Evolutionary conservation across 1,284 basidiomycete species (phyloP).

Genomic region (Boletellus deceptivus): DNA sequence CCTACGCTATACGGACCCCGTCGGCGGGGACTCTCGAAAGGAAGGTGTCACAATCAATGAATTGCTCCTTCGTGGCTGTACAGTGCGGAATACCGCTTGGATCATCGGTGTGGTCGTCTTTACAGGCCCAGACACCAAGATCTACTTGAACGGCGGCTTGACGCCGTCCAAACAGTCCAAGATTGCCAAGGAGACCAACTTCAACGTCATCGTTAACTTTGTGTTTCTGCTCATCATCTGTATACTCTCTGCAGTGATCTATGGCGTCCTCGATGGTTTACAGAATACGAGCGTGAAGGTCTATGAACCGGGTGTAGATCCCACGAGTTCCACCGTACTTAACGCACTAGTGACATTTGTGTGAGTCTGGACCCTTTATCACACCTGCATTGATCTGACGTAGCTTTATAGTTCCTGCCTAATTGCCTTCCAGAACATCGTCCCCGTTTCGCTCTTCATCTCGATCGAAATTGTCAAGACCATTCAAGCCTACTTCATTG

Average conservation of each 20-base stretch:
- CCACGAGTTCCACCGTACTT: constrained; percentile 60
- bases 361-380: constrained; percentile 47
- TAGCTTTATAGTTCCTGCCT: constrained; percentile 63
- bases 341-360: constrained; percentile 90
- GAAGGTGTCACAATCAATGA: constrained; percentile 89
- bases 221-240: constrained; percentile 80
- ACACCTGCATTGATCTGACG: constrained; percentile 11
- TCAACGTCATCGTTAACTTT: constrained; percentile 97
- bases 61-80: constrained; percentile 87
- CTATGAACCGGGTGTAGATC: constrained; percentile 69
- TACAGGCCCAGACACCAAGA: constrained; percentile 96
- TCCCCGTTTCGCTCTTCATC: constrained; percentile 96
- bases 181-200: constrained; percentile 98
- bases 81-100: constrained; percentile 93
- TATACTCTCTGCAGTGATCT: constrained; percentile 67
- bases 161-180: constrained; percentile 93
- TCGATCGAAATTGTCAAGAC: constrained; percentile 98
- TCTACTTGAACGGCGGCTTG: constrained; percentile 93
- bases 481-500: constrained; percentile 96
- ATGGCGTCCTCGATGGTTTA: constrained; percentile 67
- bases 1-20: constrained; percentile 65
- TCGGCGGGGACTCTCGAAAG: constrained; percentile 51
- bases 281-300: constrained; percentile 67
- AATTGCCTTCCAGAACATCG: constrained; percentile 97
- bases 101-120: constrained; percentile 92